Base-by-base conservation (phyloP, 306 rosid species). In the Quercus engelmannii region DNA sequence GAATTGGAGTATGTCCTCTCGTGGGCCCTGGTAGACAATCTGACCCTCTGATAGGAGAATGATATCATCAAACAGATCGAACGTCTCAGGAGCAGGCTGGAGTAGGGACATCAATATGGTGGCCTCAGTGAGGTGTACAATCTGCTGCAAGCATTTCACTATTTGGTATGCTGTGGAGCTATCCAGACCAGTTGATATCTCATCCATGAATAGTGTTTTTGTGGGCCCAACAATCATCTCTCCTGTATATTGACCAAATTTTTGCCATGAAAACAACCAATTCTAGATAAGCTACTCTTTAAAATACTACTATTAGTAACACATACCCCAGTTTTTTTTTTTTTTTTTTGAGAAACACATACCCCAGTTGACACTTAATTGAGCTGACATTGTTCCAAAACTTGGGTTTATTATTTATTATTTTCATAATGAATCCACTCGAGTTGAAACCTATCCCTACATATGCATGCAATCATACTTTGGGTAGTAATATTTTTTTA, bases 191-290 rank as follows among this genome's bases (percentile, higher is more conserved):
- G 73, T 69, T 38, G 73, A 69, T 69, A 69, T 69, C 73, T 69
- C 73, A 69, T 69, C 73, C 73, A 69, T 35, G 73, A 69, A 69
- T 0, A 69, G 28, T 18, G 73, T 38, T n/a, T 35, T 69, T 18
- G 52, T 38, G n/a, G 73, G 73, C 41, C 73, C 73, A 10, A 69
- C 73, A 9, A 69, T 19, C 73, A 69, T 69, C 73, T 69, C 73
- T 52, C 73, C 73, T 69, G 65, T 59, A 0, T 31, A 61, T 63
- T 63, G 15, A 5, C 41, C 41, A 26, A 23, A 0, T 7, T 41
- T 41, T 41, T 41, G 11, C 46, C 3, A 41, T 41, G 46, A 41
- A 41, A 41, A 41, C 46, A 8, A 41, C 46, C 46, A 41, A 41
- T 41, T 41, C 2, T 41, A 8, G 46, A 41, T 41, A 41, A 38